These are phyloP conservation scores for Cyclospora cayetanensis DNA, from an alignment of 169 alveolate genomes.

Conservation along the genomic window DNA sequence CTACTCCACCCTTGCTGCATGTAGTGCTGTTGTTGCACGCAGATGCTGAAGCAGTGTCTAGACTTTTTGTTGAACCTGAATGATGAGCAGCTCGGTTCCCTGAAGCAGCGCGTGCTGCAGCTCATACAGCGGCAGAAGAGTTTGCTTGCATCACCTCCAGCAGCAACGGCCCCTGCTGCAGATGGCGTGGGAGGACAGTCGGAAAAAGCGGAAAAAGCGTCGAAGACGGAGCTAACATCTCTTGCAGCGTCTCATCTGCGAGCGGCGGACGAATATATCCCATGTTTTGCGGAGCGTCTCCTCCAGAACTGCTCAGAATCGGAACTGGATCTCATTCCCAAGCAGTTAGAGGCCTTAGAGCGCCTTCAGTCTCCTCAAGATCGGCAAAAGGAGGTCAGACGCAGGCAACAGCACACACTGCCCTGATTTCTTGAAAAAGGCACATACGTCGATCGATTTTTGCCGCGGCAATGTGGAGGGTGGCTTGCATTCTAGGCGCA, in stretches of 20 bases:
- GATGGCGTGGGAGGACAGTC: neutral
- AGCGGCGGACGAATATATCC: slow-evolving; percentile 20
- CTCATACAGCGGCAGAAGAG: neutral
- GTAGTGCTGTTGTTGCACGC: neutral
- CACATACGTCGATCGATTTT: no score
- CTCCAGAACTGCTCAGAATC: neutral
- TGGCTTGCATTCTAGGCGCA: no score
- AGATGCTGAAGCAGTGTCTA: slow-evolving; percentile 57
- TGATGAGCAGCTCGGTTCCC: slow-evolving; percentile 48
- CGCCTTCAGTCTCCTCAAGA: slow-evolving; percentile 37
- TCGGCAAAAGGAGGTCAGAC: slow-evolving; percentile 2
- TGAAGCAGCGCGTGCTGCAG: slow-evolving; percentile 25
- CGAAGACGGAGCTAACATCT: no score
- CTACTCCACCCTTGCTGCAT: neutral
- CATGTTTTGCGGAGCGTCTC: slow-evolving; percentile 4
- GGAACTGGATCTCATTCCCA: neutral
- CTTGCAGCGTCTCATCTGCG: neutral
- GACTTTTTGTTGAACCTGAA: slow-evolving; percentile 61
- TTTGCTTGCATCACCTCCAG: slow-evolving; percentile 36
- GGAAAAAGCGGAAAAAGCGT: no score
- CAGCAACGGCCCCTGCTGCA: slow-evolving; percentile 10
- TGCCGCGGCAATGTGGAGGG: no score
- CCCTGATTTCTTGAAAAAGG: no score
- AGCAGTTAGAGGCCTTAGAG: slow-evolving; percentile 29
- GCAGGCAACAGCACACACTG: slow-evolving; percentile 2